Conservation (phyloP, 768 basidiomycete genomes). For the Russula olivacea region DNA sequence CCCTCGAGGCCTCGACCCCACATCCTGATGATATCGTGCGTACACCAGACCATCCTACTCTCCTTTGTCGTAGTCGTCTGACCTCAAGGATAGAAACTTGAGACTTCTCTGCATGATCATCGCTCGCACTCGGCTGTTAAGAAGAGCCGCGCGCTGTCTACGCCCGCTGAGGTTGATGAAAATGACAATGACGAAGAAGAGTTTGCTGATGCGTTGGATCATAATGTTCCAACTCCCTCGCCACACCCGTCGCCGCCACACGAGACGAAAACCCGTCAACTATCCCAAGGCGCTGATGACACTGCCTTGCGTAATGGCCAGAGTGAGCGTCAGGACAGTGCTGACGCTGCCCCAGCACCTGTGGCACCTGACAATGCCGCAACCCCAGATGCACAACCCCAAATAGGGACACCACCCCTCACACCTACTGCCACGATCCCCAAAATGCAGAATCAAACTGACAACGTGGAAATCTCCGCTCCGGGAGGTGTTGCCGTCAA, state of each 20-base stretch:
- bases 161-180: slow-evolving; percentile 50
- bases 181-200: slow-evolving; percentile 36
- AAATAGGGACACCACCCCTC: not conserved
- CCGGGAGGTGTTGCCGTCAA: not conserved
- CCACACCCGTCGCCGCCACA: slow-evolving; percentile 53
- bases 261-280: slow-evolving; percentile 72
- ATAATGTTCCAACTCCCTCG: slow-evolving; percentile 31
- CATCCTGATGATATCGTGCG: slow-evolving; percentile 32
- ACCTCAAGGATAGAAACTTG: not conserved
- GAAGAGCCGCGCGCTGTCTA: slow-evolving; percentile 63
- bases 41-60: slow-evolving; percentile 13
- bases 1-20: slow-evolving; percentile 55
- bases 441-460: slow-evolving; percentile 7
- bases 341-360: slow-evolving; percentile 1
- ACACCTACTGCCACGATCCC: slow-evolving; percentile 1
- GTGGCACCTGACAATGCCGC: slow-evolving; percentile 10
- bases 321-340: slow-evolving; percentile 19
- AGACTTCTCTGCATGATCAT: slow-evolving; percentile 36
- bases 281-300: slow-evolving; percentile 74
- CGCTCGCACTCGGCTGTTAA: slow-evolving; percentile 62
- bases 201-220: slow-evolving; percentile 18
- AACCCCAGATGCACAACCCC: slow-evolving; percentile 31
- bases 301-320: slow-evolving; percentile 60
- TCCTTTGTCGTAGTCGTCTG: not conserved
- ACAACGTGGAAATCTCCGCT: not conserved